phyloP scores from a whole-genome alignment of 2,329 filamentous ascomycete genomes.

The Lecanicillium sp. region DNA sequence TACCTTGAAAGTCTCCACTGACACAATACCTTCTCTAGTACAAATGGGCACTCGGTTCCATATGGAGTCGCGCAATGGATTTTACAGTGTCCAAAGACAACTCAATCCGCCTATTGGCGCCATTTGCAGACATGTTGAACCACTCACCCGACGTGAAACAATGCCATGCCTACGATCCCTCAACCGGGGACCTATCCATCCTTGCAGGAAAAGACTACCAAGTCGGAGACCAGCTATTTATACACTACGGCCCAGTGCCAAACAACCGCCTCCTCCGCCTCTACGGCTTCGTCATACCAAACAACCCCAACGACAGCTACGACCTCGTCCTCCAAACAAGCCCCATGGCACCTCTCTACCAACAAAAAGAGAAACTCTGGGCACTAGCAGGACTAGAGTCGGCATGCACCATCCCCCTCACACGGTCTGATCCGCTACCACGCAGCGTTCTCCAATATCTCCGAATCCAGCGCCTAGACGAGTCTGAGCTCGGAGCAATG shows the following conservation, averaged over 20 bases:
- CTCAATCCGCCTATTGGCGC: conserved; percentile 15
- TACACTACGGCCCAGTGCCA: conserved; percentile 23
- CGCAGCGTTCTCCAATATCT: conserved; percentile 25
- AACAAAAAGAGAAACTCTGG: conserved; percentile 26
- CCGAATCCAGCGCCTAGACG: conserved; percentile 23
- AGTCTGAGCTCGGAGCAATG: conserved; percentile 19
- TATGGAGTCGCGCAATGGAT: conserved; percentile 23
- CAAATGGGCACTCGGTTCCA: conserved; percentile 23
- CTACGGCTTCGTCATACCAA: conserved; percentile 26
- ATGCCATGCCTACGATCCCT: conserved; percentile 25
- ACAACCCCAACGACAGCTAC: conserved; percentile 26
- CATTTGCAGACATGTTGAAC: conserved; percentile 29
- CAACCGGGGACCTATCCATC: conserved; percentile 22
- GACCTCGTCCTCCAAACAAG: conserved; percentile 26
- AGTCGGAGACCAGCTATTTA: conserved; percentile 26
- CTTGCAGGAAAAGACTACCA: conserved; percentile 15
- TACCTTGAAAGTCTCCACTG: background rate
- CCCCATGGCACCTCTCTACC: conserved; percentile 22
- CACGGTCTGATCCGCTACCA: conserved; percentile 22
- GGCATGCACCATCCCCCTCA: conserved; percentile 23
- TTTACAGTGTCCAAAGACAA: conserved; percentile 13
- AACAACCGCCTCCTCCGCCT: conserved; percentile 27
- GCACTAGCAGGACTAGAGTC: conserved; percentile 22
- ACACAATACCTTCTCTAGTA: conserved; percentile 17
- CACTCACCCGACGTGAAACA: conserved; percentile 23